Conservation (phyloP, 2,329 filamentous ascomycete species). For the Exophiala sideris region DNA sequence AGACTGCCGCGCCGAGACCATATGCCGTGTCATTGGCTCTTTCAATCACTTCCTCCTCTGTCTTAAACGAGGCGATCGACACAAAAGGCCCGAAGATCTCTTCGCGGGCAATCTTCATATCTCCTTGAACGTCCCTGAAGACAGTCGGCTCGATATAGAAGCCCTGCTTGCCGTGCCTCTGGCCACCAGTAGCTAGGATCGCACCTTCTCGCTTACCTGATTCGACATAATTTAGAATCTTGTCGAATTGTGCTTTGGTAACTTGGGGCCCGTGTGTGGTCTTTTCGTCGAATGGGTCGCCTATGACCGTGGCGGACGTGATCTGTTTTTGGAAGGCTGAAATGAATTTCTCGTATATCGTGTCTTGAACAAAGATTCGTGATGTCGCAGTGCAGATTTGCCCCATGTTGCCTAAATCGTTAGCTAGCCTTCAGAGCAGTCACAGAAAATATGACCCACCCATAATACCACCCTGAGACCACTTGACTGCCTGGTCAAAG, state of each 20-base stretch:
- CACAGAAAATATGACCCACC: too few relatives aligned
- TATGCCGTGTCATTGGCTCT: constrained; percentile 40
- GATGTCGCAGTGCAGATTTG: constrained; percentile 34
- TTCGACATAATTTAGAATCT: not conserved
- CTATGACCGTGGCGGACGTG: not conserved
- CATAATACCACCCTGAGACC: too few relatives aligned
- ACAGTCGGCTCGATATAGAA: constrained; percentile 62
- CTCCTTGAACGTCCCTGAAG: constrained; percentile 55
- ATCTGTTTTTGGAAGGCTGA: not conserved
- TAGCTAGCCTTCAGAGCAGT: constrained; percentile 31
- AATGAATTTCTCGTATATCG: not conserved
- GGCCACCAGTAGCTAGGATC: not conserved
- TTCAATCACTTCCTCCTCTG: constrained; percentile 37
- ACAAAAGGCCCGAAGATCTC: constrained; percentile 44
- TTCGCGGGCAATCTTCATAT: constrained; percentile 51
- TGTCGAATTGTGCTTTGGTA: not conserved
- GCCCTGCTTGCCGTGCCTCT: constrained; percentile 43
- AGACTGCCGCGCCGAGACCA: constrained; percentile 23
- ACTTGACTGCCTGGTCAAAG: constrained; percentile 31
- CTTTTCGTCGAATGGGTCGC: not conserved
- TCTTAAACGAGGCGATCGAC: constrained; percentile 37
- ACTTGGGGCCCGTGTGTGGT: not conserved
- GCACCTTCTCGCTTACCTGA: not conserved
- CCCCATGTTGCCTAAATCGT: constrained; percentile 32
- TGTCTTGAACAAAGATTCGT: constrained; percentile 23